Percentiles rank a stretch among this genome's conserved stretches.
Conservation (phyloP, 768 basidiomycete species). For the Tricholoma flavovirens region DNA sequence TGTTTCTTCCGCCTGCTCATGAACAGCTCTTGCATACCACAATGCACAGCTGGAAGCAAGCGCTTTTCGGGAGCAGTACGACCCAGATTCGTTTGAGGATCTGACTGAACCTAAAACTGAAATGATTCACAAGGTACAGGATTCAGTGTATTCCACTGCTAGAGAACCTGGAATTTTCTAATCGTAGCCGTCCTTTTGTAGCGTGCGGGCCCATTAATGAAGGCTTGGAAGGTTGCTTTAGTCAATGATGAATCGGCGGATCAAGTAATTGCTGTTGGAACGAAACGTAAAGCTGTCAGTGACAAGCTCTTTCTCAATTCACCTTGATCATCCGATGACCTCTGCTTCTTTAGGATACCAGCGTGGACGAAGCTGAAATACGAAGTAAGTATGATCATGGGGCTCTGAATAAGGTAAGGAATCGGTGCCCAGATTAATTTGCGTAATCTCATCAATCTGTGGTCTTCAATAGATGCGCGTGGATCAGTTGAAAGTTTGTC, state of each 20-base stretch:
- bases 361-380: slow-evolving; percentile 68
- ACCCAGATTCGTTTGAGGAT: slow-evolving; percentile 75
- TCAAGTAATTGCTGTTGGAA: slow-evolving; percentile 38
- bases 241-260: slow-evolving; percentile 59
- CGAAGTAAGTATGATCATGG: slow-evolving; percentile 59
- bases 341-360: slow-evolving; percentile 41
- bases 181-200: slow-evolving; percentile 20
- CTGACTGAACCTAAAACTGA: slow-evolving; percentile 71
- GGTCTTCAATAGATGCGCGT: slow-evolving; percentile 52
- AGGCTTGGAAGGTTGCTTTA: slow-evolving; percentile 65
- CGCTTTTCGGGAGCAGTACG: slow-evolving; percentile 88
- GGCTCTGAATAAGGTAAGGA: slow-evolving; percentile 57
- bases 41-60: slow-evolving; percentile 88
- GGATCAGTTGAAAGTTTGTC: slow-evolving; percentile 68
- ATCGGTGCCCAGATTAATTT: not conserved
- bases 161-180: slow-evolving; percentile 4
- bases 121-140: slow-evolving; percentile 68
- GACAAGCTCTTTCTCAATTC: slow-evolving; percentile 4
- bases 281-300: slow-evolving; percentile 72
- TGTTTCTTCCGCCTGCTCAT: slow-evolving; percentile 1
- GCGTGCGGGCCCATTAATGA: slow-evolving; percentile 66
- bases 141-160: slow-evolving; percentile 29
- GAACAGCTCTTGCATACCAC: slow-evolving; percentile 74
- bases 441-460: slow-evolving; percentile 9
- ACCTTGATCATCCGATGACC: not conserved